Conservation (phyloP, 371 early-diverging fungal genomes). For the Syncephalastrum contaminatum region DNA sequence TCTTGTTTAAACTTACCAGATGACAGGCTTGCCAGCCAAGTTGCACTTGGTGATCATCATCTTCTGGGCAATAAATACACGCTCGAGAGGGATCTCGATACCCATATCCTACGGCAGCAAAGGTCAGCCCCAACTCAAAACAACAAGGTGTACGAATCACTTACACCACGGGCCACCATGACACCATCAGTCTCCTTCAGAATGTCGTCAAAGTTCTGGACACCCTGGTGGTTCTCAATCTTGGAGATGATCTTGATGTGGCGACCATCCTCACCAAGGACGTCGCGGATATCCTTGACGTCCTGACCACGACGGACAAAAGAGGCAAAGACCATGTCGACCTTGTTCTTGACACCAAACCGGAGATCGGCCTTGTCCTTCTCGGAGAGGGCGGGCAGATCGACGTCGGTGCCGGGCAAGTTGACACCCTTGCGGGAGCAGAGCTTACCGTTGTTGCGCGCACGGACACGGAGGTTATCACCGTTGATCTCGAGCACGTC, state of each 20-base stretch:
- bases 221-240: constrained; percentile 96
- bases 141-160: constrained; percentile 8
- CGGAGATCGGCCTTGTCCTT: constrained; percentile 91
- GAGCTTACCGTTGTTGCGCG: constrained; percentile 69
- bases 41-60: constrained; percentile 96
- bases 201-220: constrained; percentile 97
- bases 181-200: constrained; percentile 94
- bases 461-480: constrained; percentile 63
- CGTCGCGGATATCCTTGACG: constrained; percentile 80
- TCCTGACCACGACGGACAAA: constrained; percentile 94
- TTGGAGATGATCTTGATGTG: constrained; percentile 94
- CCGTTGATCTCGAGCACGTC: constrained; percentile 67
- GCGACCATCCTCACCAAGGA: constrained; percentile 77
- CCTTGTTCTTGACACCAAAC: constrained; percentile 92
- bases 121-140: neutral
- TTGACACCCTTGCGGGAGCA: constrained; percentile 85
- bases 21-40: constrained; percentile 93
- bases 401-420: constrained; percentile 81
- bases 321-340: constrained; percentile 97
- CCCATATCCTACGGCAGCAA: constrained; percentile 75
- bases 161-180: constrained; percentile 97
- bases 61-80: constrained; percentile 95
- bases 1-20: constrained; percentile 53
- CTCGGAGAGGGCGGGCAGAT: constrained; percentile 91
- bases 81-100: constrained; percentile 93